Conservation (phyloP, 1,139 yeast species). For the Geotrichum phurueaensis region DNA sequence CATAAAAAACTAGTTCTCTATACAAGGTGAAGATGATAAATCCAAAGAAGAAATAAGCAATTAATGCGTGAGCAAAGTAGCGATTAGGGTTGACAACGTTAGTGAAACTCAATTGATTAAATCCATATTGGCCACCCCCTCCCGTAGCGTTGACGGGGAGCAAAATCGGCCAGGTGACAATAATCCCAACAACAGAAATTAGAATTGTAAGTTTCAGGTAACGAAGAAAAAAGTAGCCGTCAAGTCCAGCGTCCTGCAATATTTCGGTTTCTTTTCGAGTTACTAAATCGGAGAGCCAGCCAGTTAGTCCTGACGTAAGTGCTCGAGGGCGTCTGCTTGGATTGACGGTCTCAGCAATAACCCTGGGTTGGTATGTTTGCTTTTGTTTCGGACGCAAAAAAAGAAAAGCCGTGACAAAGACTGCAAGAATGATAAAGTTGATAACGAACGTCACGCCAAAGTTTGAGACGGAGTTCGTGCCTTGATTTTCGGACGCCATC, state of each 20-base stretch:
- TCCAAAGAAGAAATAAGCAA: constrained; percentile 77
- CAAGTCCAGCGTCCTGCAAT: constrained; percentile 75
- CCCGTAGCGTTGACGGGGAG: constrained; percentile 85
- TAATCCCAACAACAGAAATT: constrained; percentile 56
- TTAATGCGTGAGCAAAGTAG: constrained; percentile 79
- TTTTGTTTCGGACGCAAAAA: constrained; percentile 55
- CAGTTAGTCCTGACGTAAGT: constrained; percentile 29
- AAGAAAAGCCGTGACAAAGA: constrained; percentile 56
- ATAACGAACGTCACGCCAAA: constrained; percentile 51
- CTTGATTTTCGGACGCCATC: not conserved
- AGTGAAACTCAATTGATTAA: constrained; percentile 73
- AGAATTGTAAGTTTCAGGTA: constrained; percentile 60
- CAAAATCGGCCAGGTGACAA: constrained; percentile 67
- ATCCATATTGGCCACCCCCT: constrained; percentile 49
- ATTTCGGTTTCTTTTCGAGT: constrained; percentile 58
- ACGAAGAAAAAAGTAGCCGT: constrained; percentile 82
- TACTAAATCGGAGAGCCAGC: constrained; percentile 36
- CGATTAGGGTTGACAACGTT: constrained; percentile 60
- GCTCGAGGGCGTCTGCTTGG: constrained; percentile 38
- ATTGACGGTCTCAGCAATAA: constrained; percentile 46
- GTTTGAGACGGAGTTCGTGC: constrained; percentile 30
- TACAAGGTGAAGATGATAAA: constrained; percentile 62
- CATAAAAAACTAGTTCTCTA: constrained; percentile 75
- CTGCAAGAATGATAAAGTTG: constrained; percentile 52
- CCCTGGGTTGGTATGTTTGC: constrained; percentile 79